Evolutionary conservation across 2,329 filamentous ascomycete species (phyloP), one percentile per base, ranked within the genome.

Genomic region (Diaporthe australafricana): DNA sequence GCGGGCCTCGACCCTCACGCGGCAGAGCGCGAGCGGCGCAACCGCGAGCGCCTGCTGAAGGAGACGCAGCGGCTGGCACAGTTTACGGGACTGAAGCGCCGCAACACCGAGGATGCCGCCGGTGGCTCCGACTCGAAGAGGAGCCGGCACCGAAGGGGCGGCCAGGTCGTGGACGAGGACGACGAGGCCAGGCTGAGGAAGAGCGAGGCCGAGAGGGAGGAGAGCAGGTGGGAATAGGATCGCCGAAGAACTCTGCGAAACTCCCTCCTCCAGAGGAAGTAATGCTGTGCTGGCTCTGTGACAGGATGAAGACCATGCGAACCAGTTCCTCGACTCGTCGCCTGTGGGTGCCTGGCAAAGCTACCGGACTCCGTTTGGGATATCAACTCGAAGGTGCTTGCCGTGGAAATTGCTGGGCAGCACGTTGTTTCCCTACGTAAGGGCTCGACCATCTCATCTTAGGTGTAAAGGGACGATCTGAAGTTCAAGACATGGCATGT

Each of bases 1-100:
- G 74, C 62, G 50, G 70, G 67, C 56, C 35, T 65, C 72, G 90
- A 93, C 75, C 86, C 89, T n/a, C 91, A 93, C 79, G 91, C 92
- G 1, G 84, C 91, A 0, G 92, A 94, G 80, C 89, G 92, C 27
- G 91, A 93, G 78, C 89, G 88, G 16, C 84, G 90, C 20, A 88
- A 92, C 77, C 86, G 91, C 56, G 91, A 93, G 79, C 86, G 92
- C 32, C 83, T 93, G 66, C 84, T 92, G 16, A 92, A 91, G 77
- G 92, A 94, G 80, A 89, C 90, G 48, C 90, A 93, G 80, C 87
- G 89, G 45, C 89, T 92, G 80, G 86, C 90, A 55, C 85, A 88
- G 67, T 77, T 87, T 38, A 81, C 82, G 48, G 72, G 70, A 8
- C 76, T 84, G 75, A 88, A 91, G 80, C 81, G 89, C 74, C 80